Evolutionary conservation across 768 basidiomycete genomes (phyloP).

Genomic region (Boletus rufocinnamomeus): DNA sequence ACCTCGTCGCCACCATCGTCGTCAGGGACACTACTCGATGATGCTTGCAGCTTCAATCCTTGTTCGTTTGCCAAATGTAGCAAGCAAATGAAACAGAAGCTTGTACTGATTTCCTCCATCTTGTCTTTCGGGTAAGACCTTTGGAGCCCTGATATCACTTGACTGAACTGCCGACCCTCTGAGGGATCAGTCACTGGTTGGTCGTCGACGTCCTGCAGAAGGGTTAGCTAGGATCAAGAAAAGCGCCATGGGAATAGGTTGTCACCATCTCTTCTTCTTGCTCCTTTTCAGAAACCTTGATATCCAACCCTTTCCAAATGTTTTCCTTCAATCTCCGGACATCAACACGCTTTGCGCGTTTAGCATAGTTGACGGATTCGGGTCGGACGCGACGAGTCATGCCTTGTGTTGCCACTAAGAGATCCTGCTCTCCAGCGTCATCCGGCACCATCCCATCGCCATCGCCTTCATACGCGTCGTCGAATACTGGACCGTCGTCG

Average conservation of each 20-base stretch:
- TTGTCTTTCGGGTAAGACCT: constrained; percentile 87
- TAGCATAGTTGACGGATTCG: constrained; percentile 91
- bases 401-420: constrained; percentile 78
- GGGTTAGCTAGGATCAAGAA: background rate
- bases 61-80: constrained; percentile 97
- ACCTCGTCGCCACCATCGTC: constrained; percentile 39
- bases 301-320: constrained; percentile 92
- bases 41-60: constrained; percentile 78
- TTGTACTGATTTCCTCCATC: constrained; percentile 98
- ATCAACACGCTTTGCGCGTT: constrained; percentile 94
- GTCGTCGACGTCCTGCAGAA: constrained; percentile 54
- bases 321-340: constrained; percentile 97
- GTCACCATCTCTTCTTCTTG: constrained; percentile 58
- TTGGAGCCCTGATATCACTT: constrained; percentile 82
- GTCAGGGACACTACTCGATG: constrained; percentile 38
- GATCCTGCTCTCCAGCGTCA: constrained; percentile 81
- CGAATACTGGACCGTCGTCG: constrained; percentile 75
- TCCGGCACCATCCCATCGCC: constrained; percentile 47
- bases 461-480: constrained; percentile 53
- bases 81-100: constrained; percentile 98
- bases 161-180: constrained; percentile 70
- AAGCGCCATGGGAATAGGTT: background rate
- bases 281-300: constrained; percentile 50
- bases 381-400: constrained; percentile 79
- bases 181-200: constrained; percentile 57